phyloP scores from a whole-genome alignment of 495 filamentous ascomycete genomes.

The Darksidea phi region DNA sequence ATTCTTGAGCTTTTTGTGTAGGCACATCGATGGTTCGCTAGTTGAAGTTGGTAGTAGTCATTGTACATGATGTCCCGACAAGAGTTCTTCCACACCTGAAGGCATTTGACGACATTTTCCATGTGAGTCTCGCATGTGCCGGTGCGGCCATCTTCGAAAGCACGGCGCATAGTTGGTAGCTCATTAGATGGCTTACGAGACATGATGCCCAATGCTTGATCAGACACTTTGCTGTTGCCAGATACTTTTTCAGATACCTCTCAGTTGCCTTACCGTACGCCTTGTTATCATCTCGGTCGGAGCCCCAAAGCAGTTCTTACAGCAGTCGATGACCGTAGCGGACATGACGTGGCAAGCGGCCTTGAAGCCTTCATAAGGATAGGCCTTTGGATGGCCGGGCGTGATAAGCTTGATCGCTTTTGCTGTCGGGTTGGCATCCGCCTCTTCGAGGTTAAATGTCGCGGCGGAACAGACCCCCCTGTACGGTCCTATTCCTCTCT shows the following conservation, averaged over 20 bases:
- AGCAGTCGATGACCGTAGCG: neutral
- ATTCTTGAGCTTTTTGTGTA: neutral
- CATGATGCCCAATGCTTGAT: too few species aligned
- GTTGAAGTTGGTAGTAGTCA: neutral
- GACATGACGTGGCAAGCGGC: neutral
- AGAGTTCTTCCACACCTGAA: neutral
- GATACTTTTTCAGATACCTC: too few species aligned
- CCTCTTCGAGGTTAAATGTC: too few species aligned
- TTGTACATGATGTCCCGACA: conserved; percentile 4
- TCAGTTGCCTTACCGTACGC: neutral
- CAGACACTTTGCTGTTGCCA: too few species aligned
- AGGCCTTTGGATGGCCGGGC: too few species aligned
- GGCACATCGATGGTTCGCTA: neutral
- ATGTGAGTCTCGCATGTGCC: neutral
- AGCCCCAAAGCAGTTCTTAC: neutral
- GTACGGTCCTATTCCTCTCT: too few species aligned
- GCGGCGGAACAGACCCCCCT: too few species aligned
- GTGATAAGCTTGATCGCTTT: too few species aligned
- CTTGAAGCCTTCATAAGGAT: neutral
- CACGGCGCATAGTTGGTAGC: neutral
- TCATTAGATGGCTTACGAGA: neutral
- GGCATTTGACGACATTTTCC: neutral
- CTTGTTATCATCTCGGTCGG: neutral
- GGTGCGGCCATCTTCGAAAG: neutral
- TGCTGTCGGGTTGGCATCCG: too few species aligned